Conservation (phyloP, 345 rosid species). For the Corymbia maculata region DNA sequence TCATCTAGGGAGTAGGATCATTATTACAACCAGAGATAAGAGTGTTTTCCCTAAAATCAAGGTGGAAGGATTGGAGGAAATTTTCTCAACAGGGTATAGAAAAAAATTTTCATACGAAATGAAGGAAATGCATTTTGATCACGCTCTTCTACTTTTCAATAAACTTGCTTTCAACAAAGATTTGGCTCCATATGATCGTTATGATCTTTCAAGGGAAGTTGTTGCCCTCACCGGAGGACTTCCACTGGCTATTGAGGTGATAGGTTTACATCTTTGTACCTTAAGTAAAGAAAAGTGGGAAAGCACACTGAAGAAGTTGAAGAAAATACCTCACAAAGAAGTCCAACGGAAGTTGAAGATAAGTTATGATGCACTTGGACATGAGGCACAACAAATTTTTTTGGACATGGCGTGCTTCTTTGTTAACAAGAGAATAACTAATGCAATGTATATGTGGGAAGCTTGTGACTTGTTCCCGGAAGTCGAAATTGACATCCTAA, state of each 20-base stretch:
- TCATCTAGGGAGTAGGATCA: not conserved
- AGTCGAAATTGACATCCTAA: not conserved
- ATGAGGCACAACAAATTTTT: not conserved
- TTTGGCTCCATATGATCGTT: not conserved
- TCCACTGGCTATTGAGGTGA: not conserved
- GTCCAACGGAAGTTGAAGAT: not conserved
- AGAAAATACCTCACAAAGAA: not conserved
- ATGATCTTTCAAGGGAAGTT: not conserved
- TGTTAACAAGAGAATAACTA: not conserved
- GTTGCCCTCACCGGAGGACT: not conserved
- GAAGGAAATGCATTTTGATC: not conserved
- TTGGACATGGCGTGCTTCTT: not conserved
- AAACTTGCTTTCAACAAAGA: not conserved
- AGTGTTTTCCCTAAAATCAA: not conserved
- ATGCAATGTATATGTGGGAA: not conserved
- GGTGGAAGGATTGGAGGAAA: not conserved
- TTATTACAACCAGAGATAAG: not conserved
- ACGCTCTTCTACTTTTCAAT: not conserved
- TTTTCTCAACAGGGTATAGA: rapidly evolving
- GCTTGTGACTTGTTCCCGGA: not conserved
- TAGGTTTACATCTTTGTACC: not conserved
- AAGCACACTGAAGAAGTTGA: not conserved
- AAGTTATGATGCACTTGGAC: not conserved
- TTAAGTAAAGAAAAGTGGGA: not conserved
- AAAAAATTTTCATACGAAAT: rapidly evolving